Evolutionary conservation across 768 basidiomycete species (phyloP), one percentile per base, ranked within the genome.

Genomic region (Suillus spraguei): DNA sequence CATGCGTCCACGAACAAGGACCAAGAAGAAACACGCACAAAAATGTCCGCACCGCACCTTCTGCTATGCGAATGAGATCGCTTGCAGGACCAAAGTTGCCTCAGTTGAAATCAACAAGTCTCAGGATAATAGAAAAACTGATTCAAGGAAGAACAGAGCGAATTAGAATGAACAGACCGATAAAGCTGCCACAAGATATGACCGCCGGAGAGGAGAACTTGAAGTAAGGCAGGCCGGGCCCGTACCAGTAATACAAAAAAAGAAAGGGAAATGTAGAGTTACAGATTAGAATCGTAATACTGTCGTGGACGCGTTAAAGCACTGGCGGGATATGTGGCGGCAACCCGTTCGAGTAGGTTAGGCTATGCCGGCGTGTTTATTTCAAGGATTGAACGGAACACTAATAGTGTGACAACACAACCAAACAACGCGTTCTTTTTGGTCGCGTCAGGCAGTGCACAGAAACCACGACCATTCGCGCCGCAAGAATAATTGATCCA

Each of bases 221-320:
- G 17, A 47, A 44, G 55, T 2, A 33, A 63, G 22, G 41, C 32
- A 36, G 16, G 41, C 39, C 17, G 4, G 36, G 22, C 39, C 17
- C 4, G 56, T 47, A 47, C 53, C 24, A 55, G 33, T 54, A 63
- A 55, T 63, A 63, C 61, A 64, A 24, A 58, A 54, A 60, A 38
- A 52, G 8, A 24, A 58, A 52, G 46, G 33, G 14, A 56, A 38
- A 20, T 16, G n/a, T 32, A 39, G 39, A 55, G 59, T 68, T 74
- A 69, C 63, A 67, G 62, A 63, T 75, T 75, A 72, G 75, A 60
- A n/a, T 49, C 46, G 54, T 35, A 38, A 38, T 24, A 39, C 42
- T 39, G 74, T 72, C 74, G 74, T 73, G 68, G 73, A 61, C 47
- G 72, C 72, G 74, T 72, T 49, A 56, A 59, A 63, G 61, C 64